These are phyloP conservation scores for Trichosporon sp. DNA, from an alignment of 1,284 basidiomycete genomes.

Conservation along the genomic window DNA sequence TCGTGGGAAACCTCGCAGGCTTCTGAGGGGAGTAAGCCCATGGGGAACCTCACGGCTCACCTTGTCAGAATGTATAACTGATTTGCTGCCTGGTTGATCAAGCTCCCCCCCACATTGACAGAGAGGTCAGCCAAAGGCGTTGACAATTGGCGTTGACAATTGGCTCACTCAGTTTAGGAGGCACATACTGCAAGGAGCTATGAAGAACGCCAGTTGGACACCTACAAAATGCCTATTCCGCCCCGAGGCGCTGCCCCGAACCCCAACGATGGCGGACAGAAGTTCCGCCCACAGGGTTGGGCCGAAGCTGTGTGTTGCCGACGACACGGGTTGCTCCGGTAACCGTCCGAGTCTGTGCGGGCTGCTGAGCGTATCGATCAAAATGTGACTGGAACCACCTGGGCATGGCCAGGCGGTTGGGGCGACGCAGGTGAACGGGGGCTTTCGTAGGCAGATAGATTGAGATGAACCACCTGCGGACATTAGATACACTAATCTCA, in stretches of 20 bases:
- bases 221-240: slow-evolving; percentile 12
- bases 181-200: too few species aligned
- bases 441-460: slow-evolving; percentile 51
- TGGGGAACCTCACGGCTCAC: too few species aligned
- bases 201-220: too few species aligned
- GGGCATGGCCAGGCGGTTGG: slow-evolving; percentile 47
- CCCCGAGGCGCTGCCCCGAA: slow-evolving; percentile 51
- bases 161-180: too few species aligned
- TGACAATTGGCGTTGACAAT: too few species aligned
- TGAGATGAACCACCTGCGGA: slow-evolving; percentile 52
- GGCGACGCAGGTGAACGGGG: slow-evolving; percentile 42
- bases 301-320: slow-evolving; percentile 19
- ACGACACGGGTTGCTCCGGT: slow-evolving; percentile 19
- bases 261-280: slow-evolving; percentile 50
- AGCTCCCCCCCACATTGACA: too few species aligned
- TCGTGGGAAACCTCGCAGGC: too few species aligned
- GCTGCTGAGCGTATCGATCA: background rate
- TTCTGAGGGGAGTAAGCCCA: too few species aligned
- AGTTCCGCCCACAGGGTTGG: background rate
- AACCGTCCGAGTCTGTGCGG: slow-evolving; percentile 14
- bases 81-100: too few species aligned
- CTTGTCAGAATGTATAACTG: too few species aligned
- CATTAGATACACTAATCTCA: background rate
- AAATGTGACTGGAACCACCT: slow-evolving; percentile 41
- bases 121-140: too few species aligned